phyloP scores from a whole-genome alignment of 305 asterid genomes.

The Fraxinus ornus region DNA sequence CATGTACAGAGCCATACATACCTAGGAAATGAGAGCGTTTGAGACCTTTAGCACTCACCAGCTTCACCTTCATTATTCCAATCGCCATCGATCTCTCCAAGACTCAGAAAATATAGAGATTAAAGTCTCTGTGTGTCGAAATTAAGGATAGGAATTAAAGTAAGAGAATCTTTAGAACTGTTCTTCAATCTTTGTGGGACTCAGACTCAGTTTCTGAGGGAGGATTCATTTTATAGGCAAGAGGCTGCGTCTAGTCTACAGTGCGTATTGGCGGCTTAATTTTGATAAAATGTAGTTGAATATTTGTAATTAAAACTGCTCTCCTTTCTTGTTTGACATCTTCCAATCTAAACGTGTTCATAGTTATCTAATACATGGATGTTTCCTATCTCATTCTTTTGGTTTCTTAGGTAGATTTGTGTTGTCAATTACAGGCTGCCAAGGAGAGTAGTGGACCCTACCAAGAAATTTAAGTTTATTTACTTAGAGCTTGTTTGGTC shows the following conservation, averaged over 20 bases:
- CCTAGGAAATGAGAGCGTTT: conserved; percentile 53
- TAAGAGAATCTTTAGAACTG: background rate
- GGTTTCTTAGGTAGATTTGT: background rate
- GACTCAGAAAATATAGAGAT: background rate
- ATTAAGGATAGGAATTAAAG: background rate
- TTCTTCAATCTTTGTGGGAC: background rate
- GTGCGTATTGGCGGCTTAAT: background rate
- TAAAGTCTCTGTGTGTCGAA: background rate
- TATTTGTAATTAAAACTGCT: background rate
- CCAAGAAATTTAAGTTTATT: too few relatives aligned
- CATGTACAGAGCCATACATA: conserved; percentile 3
- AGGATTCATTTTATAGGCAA: background rate
- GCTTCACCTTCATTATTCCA: conserved; percentile 66
- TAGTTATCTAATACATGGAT: background rate
- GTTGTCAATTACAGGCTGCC: too few relatives aligned
- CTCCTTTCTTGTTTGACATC: background rate
- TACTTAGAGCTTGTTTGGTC: too few relatives aligned
- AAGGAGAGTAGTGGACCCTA: background rate
- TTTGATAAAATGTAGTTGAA: background rate
- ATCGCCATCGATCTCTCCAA: conserved; percentile 17
- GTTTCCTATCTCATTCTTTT: background rate
- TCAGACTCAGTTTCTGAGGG: background rate
- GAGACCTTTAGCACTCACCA: conserved; percentile 59
- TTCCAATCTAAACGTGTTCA: background rate
- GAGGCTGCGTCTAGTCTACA: background rate